Percentiles rank a stretch among this genome's conserved stretches.
These are phyloP conservation scores for Prinsepia uniflora DNA, from an alignment of 306 rosid genomes.

Conservation along the genomic window DNA sequence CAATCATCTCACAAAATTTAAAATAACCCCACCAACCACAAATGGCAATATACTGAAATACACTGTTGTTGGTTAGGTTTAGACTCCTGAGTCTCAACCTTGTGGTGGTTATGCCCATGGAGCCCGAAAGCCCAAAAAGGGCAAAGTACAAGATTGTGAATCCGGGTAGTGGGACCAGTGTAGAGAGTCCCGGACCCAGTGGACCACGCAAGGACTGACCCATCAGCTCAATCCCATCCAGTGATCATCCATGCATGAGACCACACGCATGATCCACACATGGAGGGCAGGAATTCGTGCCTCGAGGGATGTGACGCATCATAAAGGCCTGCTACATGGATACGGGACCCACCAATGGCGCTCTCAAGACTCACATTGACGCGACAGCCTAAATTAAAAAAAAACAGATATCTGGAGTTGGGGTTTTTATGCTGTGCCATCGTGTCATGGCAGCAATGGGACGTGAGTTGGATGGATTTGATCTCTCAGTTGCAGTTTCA, in stretches of 20 bases:
- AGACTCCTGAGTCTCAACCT: no score
- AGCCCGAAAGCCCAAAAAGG: constrained; percentile 7
- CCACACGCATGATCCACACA: neutral
- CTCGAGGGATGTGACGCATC: constrained; percentile 36
- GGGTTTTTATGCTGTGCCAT: neutral
- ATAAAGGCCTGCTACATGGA: constrained; percentile 4
- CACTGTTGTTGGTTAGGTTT: neutral
- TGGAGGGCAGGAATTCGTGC: constrained; percentile 25
- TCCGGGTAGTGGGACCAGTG: neutral
- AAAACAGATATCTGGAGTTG: neutral
- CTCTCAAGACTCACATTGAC: neutral
- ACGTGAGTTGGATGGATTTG: neutral
- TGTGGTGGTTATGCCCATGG: neutral
- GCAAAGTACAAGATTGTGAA: neutral
- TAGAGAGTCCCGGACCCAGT: neutral
- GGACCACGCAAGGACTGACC: neutral
- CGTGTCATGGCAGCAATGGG: constrained; percentile 31
- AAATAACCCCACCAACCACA: no score
- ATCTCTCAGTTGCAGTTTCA: neutral
- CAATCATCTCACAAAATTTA: no score
- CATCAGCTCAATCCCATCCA: neutral
- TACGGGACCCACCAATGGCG: constrained; percentile 10
- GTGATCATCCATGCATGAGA: neutral
- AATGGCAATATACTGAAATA: no score
- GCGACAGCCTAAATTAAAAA: neutral